Base-by-base conservation (phyloP, 2,329 filamentous ascomycete species). In the Capronia americana region DNA sequence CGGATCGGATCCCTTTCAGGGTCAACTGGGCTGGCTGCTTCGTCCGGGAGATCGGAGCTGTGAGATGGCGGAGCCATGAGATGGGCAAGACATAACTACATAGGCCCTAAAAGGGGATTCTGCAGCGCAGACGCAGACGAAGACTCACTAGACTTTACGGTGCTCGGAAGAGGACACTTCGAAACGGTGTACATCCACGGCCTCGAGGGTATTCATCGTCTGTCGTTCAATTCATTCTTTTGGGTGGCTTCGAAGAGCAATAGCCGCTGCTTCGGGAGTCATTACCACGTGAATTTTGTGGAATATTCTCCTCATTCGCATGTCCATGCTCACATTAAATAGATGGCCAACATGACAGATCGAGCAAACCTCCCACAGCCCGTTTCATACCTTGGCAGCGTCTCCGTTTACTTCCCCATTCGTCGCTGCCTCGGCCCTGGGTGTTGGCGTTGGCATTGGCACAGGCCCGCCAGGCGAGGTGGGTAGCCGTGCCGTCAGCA, bases 401-500 rank as follows among this genome's bases (percentile, higher is more conserved):
- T 63, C 59, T n/a, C 64, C 64, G n/a, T 59, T 65, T 6, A 56
- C 58, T 26, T 64, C 48, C 17, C 64, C 67, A 44, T 69, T 68
- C 24, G 66, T 66, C 11, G 38, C 56, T 6, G 34, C 51, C 14
- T 48, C 57, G 30, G 64, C 44, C 28, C 57, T 23, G 8, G 4
- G 32, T n/a, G n/a, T n/a, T n/a, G n/a, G 2, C 32, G 2, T 34
- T 4, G 66, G 65, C 38, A 68, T 61, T 1, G 86, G 80, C 14
- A 92, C 80, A 4, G 89, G 84, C 1, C 92, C 92, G 67, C 92
- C 92, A 1, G 92, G 92, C 26, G 91, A 94, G 75, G 90, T 85
- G 55, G 86, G 82, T 51, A 87, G 80, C 72, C 91, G 86, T 50
- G 91, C 92, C 0, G 92, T 96, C 72, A 96, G 78, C 53, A 96